Evolutionary conservation across 2,329 filamentous ascomycete species (phyloP), one percentile per base, ranked within the genome.

Genomic region (Epichloe gansuensis): DNA sequence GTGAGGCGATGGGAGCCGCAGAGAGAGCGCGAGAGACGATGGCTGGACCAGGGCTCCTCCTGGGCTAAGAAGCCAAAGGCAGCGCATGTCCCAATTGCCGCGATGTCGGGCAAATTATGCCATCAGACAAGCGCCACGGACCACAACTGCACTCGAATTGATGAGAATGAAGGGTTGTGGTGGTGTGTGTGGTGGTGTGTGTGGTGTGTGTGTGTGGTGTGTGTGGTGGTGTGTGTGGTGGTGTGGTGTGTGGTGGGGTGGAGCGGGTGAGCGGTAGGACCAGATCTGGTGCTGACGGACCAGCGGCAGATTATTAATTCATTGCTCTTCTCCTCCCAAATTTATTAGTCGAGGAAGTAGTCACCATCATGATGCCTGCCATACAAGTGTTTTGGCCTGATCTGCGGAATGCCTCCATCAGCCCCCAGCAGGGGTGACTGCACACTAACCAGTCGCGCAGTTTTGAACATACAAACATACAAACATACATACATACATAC

Each of bases 21-120:
- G 50, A 13, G 31, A 31, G 37, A 50, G 37, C 11, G 41, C 15
- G 7, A 46, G 15, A 15, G 25, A 28, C 37, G 12, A 45, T 13
- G 43, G 42, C 50, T 42, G 31, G 45, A 48, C 44, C 28, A 42
- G 46, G 50, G 31, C 17, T 21, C 17, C 31, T 31, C 31, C 31
- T 31, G 59, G 59, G 60, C 59, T 61, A 61, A 59, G 60, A 65
- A 61, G 61, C 62, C 67, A 63, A 59, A 58, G 61, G 58, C 61
- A 66, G 66, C 65, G 64, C 67, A 66, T 61, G 58, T 67, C 63
- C 66, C 67, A 69, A 68, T 69, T 68, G 67, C 65, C 64, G 59
- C 62, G 58, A 61, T 52, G 58, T 57, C 65, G 61, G 60, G 60
- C 58, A 61, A 60, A 58, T 59, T 62, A 66, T 60, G 64, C 67